These are phyloP conservation scores for Chytridiales sp. DNA, from an alignment of 371 early-diverging fungal genomes.

Conservation along the genomic window DNA sequence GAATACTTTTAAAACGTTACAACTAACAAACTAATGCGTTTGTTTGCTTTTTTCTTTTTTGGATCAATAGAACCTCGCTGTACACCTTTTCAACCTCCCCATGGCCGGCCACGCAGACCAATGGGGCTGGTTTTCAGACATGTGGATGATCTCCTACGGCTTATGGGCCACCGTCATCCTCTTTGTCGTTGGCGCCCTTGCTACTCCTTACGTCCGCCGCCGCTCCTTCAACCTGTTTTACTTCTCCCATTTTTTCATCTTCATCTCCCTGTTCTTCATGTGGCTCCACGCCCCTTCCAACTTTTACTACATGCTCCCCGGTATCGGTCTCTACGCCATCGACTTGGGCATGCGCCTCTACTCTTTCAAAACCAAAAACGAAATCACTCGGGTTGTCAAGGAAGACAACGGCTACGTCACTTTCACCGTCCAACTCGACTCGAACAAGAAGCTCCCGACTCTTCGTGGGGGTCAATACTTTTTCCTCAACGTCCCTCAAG, in stretches of 20 bases:
- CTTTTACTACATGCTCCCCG: conserved; percentile 31
- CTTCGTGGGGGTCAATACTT: conserved; percentile 21
- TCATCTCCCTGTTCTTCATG: conserved; percentile 19
- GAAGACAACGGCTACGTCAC: conserved; percentile 18
- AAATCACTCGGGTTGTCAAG: background rate
- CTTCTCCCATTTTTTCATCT: conserved; percentile 25
- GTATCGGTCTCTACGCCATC: conserved; percentile 16
- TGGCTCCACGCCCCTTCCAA: conserved; percentile 26
- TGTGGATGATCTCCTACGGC: no score
- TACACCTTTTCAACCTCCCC: no score
- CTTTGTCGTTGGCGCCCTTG: conserved; percentile 4
- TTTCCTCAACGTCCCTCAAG: conserved; percentile 18
- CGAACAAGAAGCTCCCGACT: conserved; percentile 2
- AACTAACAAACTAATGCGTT: no score
- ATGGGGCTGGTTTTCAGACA: no score
- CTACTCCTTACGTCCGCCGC: conserved; percentile 26
- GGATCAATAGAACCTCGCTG: no score
- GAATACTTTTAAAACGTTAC: no score
- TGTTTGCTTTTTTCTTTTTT: no score
- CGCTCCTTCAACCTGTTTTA: conserved; percentile 25
- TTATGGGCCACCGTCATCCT: background rate
- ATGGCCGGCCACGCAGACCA: no score
- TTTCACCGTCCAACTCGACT: conserved; percentile 9
- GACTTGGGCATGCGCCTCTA: conserved; percentile 9
- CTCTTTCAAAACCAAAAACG: background rate